These are phyloP conservation scores for Hydrangea macrophylla DNA, from an alignment of 148 eudicot species.

Conservation along the genomic window DNA sequence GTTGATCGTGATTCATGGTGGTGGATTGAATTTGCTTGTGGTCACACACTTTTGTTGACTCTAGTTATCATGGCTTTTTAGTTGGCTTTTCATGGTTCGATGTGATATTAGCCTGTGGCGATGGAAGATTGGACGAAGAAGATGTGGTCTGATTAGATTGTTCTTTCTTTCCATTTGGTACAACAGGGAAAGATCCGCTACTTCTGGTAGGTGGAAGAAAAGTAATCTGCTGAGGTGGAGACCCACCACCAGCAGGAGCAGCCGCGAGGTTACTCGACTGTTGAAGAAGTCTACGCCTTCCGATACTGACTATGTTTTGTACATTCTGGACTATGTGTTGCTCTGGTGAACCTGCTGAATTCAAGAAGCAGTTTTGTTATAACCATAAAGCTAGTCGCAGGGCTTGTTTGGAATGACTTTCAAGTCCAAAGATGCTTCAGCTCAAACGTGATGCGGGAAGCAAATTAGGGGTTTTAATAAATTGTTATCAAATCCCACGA, in stretches of 20 bases:
- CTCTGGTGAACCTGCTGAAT: constrained; percentile 38
- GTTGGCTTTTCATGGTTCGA: constrained; percentile 6
- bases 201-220: constrained; percentile 52
- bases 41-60: too few relatives aligned
- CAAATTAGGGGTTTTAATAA: too few relatives aligned
- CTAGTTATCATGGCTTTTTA: too few relatives aligned
- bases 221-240: constrained; percentile 19
- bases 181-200: constrained; percentile 87
- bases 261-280: constrained; percentile 73
- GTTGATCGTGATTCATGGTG: too few relatives aligned
- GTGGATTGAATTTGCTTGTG: too few relatives aligned
- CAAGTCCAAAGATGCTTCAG: too few relatives aligned
- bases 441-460: too few relatives aligned
- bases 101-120: constrained; percentile 17
- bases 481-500: too few relatives aligned
- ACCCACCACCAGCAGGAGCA: constrained; percentile 29
- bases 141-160: constrained; percentile 14
- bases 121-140: constrained; percentile 25
- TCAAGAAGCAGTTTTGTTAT: not conserved
- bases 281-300: constrained; percentile 60
- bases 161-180: constrained; percentile 28
- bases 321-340: constrained; percentile 21
- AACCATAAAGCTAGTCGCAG: not conserved
- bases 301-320: constrained; percentile 21
- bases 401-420: too few relatives aligned